Evolutionary conservation across 2,329 filamentous ascomycete species (phyloP), one percentile per base, ranked within the genome.

Genomic region (Emergomyces orientalis): DNA sequence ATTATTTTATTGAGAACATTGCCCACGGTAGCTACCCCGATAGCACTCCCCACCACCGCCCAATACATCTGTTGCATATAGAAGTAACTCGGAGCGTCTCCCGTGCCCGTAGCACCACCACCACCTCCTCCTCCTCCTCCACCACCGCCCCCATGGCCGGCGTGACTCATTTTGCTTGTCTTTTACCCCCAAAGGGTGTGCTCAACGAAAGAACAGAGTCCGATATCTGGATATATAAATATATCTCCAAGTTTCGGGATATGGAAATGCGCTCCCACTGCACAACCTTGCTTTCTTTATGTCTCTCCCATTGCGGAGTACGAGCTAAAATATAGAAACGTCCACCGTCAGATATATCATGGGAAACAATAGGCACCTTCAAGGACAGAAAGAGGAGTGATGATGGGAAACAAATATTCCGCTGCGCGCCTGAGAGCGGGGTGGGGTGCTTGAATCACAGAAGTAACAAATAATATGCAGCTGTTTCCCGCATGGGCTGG

Each of bases 61-160:
- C 81, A 84, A 70, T 84, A 84, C 68, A 80, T 79, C 58, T 78
- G 75, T 66, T 82, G 81, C 61, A 83, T 74, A 34, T 77, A 73
- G 62, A 76, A 76, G 43, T 80, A 75, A 43, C 72, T 72, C 8
- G 80, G 80, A 37, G 80, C 70, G 56, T 51, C 25, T 51, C 47
- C 76, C 77, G 62, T 69, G 66, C 14, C 74, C 76, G 69, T 76
- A 77, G 68, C 63, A 62, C 64, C 65, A 65, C 25, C 54, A 56
- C 17, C 59, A 52, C 62, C 63, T 14, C 37, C 43, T 9, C 43
- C 43, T 45, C 43, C 43, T 11, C 43, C 43, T 45, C n/a, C 63
- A 37, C 55, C 62, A 70, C 71, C 72, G 34, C 30, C 52, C 64
- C 47, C 47, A 59, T 68, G 62, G 25, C 61, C 59, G 19, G 54